These are phyloP conservation scores for Streptanthus diversifolius DNA, from an alignment of 345 rosid species.

Conservation along the genomic window DNA sequence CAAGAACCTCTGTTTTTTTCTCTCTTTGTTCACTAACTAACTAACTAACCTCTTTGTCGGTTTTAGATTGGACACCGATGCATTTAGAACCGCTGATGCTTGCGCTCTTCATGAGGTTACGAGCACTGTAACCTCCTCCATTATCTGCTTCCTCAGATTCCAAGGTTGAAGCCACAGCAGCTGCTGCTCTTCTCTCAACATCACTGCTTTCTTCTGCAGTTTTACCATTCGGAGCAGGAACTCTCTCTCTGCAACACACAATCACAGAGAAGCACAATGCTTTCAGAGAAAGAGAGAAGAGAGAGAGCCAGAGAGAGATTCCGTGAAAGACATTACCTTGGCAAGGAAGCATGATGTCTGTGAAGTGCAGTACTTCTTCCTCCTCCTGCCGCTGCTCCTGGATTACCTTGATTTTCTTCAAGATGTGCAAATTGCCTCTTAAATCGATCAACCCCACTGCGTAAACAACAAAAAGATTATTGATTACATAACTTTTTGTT, in stretches of 20 bases:
- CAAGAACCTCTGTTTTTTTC: neutral
- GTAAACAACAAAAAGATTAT: conserved; percentile 10
- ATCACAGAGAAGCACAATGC: conserved; percentile 5
- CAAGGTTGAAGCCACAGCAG: conserved; percentile 47
- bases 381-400: conserved; percentile 43
- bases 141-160: conserved; percentile 46
- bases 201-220: conserved; percentile 37
- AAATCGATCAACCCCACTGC: conserved; percentile 96
- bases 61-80: conserved; percentile 48
- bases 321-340: conserved; percentile 51
- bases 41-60: conserved; percentile 47
- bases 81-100: conserved; percentile 97
- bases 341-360: conserved; percentile 93
- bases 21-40: neutral
- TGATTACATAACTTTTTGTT: neutral
- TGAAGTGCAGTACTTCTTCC: conserved; percentile 60
- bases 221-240: conserved; percentile 54
- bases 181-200: conserved; percentile 48
- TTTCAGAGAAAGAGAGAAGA: neutral
- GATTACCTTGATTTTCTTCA: conserved; percentile 83
- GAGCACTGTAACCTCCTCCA: conserved; percentile 45
- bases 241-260: conserved; percentile 64
- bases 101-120: conserved; percentile 86
- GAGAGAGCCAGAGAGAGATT: neutral
- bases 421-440: conserved; percentile 96